These are phyloP conservation scores for Acer yangbiense DNA, from an alignment of 345 rosid genomes.

Conservation along the genomic window DNA sequence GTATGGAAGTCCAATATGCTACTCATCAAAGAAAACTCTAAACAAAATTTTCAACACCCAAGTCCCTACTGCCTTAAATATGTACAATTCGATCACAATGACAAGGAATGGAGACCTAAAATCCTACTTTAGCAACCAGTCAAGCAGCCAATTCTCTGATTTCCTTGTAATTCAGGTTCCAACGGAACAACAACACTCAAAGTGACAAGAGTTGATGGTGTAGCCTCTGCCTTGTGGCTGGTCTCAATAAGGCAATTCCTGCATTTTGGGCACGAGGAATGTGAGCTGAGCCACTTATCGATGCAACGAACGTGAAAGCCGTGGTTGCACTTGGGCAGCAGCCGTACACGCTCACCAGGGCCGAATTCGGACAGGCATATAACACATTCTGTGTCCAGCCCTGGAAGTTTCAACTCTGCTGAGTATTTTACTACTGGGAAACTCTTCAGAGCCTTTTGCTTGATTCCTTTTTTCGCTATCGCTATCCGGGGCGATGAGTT, in stretches of 20 bases:
- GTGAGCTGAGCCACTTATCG: conserved; percentile 66
- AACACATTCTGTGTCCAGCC: conserved; percentile 17
- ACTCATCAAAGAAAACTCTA: too few species aligned
- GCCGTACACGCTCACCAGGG: conserved; percentile 26
- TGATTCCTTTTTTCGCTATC: conserved; percentile 66
- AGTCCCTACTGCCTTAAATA: too few species aligned
- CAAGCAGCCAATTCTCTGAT: too few species aligned
- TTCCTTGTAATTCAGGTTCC: too few species aligned
- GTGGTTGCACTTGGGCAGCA: conserved; percentile 70
- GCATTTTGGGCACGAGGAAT: conserved; percentile 70
- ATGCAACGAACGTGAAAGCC: conserved; percentile 68
- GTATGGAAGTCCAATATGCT: too few species aligned
- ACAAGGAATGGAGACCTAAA: too few species aligned
- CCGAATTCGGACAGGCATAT: conserved; percentile 18
- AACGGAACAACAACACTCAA: too few species aligned
- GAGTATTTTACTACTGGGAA: conserved; percentile 19
- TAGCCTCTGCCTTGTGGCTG: conserved; percentile 17
- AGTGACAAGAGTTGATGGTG: not conserved
- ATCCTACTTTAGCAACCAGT: too few species aligned
- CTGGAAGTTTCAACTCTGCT: not conserved
- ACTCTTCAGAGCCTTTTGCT: conserved; percentile 61
- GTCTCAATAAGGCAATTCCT: conserved; percentile 46
- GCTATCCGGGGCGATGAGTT: conserved; percentile 40
- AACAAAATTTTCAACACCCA: too few species aligned
- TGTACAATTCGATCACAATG: too few species aligned